Evolutionary conservation across 352 stramenopile species (phyloP).

Genomic region (Globisporangium ultimum): DNA sequence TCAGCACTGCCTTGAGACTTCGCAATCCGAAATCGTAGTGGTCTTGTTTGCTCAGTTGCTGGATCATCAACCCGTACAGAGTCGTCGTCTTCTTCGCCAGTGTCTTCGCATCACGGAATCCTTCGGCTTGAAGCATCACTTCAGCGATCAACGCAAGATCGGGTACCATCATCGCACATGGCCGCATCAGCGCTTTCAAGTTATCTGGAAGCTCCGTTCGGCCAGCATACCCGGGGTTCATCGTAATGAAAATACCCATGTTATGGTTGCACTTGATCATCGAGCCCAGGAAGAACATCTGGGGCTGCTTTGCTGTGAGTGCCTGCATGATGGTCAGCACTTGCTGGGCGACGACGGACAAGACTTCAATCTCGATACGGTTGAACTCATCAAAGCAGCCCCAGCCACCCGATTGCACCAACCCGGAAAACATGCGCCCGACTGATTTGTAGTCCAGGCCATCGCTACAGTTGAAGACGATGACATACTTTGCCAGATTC

Average conservation of each 20-base stretch:
- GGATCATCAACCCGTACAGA: conserved; percentile 84
- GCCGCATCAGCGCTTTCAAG: conserved; percentile 82
- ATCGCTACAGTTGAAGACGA: conserved; percentile 95
- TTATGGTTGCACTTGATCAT: conserved; percentile 86
- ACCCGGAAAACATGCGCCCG: conserved; percentile 90
- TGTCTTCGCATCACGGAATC: conserved; percentile 77
- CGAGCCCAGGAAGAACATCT: conserved; percentile 83
- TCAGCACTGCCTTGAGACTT: conserved; percentile 83
- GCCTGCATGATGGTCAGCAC: conserved; percentile 90
- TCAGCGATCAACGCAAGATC: conserved; percentile 83
- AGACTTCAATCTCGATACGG: conserved; percentile 94
- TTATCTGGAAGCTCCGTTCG: conserved; percentile 89
- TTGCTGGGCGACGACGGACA: conserved; percentile 92
- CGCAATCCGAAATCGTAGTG: conserved; percentile 87
- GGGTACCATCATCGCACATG: conserved; percentile 88
- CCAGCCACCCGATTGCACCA: conserved; percentile 92
- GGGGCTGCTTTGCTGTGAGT: conserved; percentile 63
- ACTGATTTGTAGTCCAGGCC: conserved; percentile 94
- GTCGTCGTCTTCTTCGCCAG: conserved; percentile 85
- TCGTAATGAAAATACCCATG: conserved; percentile 92
- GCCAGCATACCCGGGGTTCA: conserved; percentile 91
- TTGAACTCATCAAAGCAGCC: conserved; percentile 96
- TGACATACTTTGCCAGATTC: conserved; percentile 92
- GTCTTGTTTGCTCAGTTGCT: conserved; percentile 86
- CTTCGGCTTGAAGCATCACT: conserved; percentile 86